A percentile compares a stretch with the other conserved stretches of the same genome.
Conservation (phyloP, 495 filamentous ascomycete genomes). For the Podospora didyma region DNA sequence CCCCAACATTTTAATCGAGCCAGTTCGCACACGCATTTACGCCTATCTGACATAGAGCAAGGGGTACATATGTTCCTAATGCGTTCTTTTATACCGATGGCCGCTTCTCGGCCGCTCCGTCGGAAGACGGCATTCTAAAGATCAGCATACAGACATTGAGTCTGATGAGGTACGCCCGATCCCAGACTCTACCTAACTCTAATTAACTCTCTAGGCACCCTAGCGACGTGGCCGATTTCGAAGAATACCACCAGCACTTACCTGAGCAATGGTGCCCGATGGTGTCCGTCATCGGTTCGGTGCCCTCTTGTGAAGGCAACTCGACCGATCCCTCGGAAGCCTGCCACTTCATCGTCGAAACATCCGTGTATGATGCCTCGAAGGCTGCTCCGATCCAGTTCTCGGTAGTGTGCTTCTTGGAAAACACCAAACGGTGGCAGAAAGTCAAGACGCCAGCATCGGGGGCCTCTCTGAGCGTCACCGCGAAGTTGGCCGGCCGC, state of each 20-base stretch:
- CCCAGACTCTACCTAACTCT: not conserved
- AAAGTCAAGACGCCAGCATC: not conserved
- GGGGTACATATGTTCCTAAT: not conserved
- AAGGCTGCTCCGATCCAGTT: not conserved
- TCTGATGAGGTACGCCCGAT: not conserved
- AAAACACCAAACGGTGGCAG: constrained; percentile 3
- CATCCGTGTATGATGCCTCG: constrained; percentile 1
- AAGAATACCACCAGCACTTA: not conserved
- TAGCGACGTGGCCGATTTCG: not conserved
- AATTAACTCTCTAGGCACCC: not conserved
- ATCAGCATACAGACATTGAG: not conserved
- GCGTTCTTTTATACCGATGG: not conserved
- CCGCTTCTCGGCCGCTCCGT: not conserved
- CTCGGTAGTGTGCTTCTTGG: not conserved
- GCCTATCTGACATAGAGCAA: not conserved
- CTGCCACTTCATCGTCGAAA: not conserved
- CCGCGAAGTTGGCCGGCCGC: not conserved
- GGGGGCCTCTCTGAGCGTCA: not conserved
- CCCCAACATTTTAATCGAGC: not conserved
- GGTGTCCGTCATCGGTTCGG: not conserved
- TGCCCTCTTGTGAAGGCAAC: not conserved
- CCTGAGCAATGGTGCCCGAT: constrained; percentile 1
- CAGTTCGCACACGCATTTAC: not conserved
- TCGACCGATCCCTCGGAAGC: not conserved
- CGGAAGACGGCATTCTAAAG: not conserved